These are phyloP conservation scores for Ophiostoma perfectum DNA, from an alignment of 2,329 filamentous ascomycete genomes.

Conservation along the genomic window DNA sequence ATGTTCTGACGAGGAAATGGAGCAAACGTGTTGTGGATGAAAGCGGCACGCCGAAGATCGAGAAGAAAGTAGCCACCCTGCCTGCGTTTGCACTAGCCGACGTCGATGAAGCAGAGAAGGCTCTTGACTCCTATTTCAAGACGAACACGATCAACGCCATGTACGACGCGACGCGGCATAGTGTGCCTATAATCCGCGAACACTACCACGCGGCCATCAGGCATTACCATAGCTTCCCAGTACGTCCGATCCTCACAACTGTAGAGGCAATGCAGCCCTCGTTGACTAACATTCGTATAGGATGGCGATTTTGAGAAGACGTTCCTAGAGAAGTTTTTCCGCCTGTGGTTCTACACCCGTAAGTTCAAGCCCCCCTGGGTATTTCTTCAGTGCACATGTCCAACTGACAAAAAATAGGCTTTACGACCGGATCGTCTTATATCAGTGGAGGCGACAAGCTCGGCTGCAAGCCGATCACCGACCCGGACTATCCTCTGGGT, in stretches of 20 bases:
- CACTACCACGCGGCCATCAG: constrained; percentile 26
- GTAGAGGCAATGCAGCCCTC: too few relatives aligned
- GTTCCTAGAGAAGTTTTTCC: constrained; percentile 40
- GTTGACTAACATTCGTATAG: constrained; percentile 24
- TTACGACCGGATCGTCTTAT: constrained; percentile 42
- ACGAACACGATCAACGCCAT: constrained; percentile 32
- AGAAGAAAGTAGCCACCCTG: constrained; percentile 18
- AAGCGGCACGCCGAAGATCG: neutral
- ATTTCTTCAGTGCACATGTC: neutral
- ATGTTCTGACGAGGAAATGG: constrained; percentile 40
- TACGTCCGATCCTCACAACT: constrained; percentile 5
- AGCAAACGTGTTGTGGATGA: constrained; percentile 24
- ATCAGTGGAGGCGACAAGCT: constrained; percentile 39
- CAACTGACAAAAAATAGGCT: constrained; percentile 33
- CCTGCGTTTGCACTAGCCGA: constrained; percentile 23
- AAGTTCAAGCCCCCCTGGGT: constrained; percentile 28
- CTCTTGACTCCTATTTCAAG: constrained; percentile 33
- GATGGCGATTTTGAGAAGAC: constrained; percentile 31
- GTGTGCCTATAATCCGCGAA: constrained; percentile 18
- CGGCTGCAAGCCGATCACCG: constrained; percentile 36
- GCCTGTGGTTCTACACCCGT: constrained; percentile 46
- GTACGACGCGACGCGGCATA: constrained; percentile 27
- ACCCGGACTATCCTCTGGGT: constrained; percentile 37
- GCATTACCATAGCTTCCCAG: constrained; percentile 28
- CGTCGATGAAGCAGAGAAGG: constrained; percentile 14